Base-by-base conservation (phyloP, 208 protist species). In the Leishmania mexicana region DNA sequence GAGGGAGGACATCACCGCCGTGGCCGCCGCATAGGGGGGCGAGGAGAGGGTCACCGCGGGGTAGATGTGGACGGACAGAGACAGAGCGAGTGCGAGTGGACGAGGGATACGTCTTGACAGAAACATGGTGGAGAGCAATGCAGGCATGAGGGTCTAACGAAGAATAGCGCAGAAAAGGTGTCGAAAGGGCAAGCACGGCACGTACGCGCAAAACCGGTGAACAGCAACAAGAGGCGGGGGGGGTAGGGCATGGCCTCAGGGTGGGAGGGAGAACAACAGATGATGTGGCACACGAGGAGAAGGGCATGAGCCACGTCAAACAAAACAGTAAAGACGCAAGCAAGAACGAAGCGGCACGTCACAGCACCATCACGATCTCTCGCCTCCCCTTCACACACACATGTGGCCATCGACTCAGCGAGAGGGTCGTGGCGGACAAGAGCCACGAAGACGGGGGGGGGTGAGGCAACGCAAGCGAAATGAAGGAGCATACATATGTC, bases 111-210 rank as follows among this genome's bases (percentile, higher is more conserved):
- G 42, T 45, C 68, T 31, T 73, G 19, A 73, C 28, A 60, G 58
- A 80, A 40, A 40, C 67, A 78, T 35, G 74, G 58, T 53, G 28
- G 28, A 24, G 35, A 51, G 35, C 51, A 64, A 80, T 24, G 47
- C 11, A 42, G 47, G 21, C 11, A 17, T n/a, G 62, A 38, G 70
- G 57, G 35, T 51, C 24, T 70, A 80, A 54, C 60, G 21, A 15
- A 68, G 62, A 68, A 40, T 11, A 4, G 11, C 28, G 62, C 3
- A 40, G 58, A 68, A 40, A 67, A 8, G 62, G 62, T 21, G 13
- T 24, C 11, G 58, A 67, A n/a, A 40, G 15, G 31, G 62, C 13
- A 38, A 19, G 31, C 19, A 28, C 6, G 60, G 13, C 21, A n/a
- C n/a, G n/a, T 68, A 15, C 31, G 62, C 15, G 31, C 62, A 19